Evolutionary conservation across 73 alveolate species (phyloP).

Genomic region (Paramecium sexaurelia): DNA sequence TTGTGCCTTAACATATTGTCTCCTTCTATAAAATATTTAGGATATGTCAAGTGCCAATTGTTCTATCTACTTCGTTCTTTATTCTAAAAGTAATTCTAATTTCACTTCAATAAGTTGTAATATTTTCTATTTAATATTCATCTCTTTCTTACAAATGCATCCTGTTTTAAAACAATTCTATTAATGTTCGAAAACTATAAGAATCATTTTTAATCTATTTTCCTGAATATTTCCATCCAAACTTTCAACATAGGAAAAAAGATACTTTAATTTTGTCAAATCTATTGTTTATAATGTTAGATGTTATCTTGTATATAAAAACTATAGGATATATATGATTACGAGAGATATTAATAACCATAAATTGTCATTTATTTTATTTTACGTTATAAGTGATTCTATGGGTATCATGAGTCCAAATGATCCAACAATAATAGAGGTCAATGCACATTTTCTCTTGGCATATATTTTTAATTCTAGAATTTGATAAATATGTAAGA

Average conservation of each 20-base stretch:
- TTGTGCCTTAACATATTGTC: slow-evolving; percentile 1
- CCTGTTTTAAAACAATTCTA: not conserved
- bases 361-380: not conserved
- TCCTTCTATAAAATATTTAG: not conserved
- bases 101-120: not conserved
- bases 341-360: slow-evolving; percentile 3
- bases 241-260: not conserved
- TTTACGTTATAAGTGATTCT: not conserved
- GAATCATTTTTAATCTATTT: not conserved
- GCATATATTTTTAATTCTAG: not conserved
- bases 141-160: not conserved
- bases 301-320: not conserved
- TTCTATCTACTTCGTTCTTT: not conserved
- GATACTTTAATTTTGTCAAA: not conserved
- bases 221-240: not conserved
- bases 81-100: not conserved
- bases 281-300: not conserved
- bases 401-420: not conserved
- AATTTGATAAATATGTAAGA: not conserved
- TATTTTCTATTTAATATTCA: not conserved
- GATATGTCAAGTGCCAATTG: not conserved
- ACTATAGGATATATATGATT: not conserved
- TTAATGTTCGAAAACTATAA: not conserved
- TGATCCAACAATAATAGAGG: not conserved
- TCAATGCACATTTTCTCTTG: not conserved